phyloP scores from a whole-genome alignment of 805 yeast species.

The Pichia membranifaciens region DNA sequence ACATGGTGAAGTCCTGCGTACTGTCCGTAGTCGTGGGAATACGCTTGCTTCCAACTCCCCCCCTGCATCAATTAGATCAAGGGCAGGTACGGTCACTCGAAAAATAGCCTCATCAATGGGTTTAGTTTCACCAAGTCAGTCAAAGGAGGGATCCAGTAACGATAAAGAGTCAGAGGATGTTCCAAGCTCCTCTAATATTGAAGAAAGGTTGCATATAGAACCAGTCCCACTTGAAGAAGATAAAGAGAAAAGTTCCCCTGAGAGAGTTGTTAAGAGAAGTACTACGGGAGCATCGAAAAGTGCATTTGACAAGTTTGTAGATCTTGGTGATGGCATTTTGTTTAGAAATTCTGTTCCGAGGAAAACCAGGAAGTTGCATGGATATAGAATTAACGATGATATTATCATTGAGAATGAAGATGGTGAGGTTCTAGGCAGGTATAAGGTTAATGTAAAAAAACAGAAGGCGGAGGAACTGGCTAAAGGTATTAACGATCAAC shows the following conservation, averaged over 20 bases:
- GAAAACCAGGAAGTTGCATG: conserved; percentile 39
- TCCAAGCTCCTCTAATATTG: conserved; percentile 9
- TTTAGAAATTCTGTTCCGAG: conserved; percentile 8
- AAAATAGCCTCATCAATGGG: conserved; percentile 13
- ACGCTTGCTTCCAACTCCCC: conserved; percentile 3
- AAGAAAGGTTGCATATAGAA: background rate
- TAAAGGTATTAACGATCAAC: conserved; percentile 6
- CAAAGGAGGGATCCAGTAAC: background rate
- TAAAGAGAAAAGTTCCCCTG: background rate
- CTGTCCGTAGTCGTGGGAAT: conserved; percentile 32
- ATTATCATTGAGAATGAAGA: conserved; percentile 84
- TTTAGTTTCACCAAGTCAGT: background rate
- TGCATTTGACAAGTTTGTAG: conserved; percentile 9
- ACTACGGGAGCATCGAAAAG: conserved; percentile 1
- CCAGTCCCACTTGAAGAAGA: background rate
- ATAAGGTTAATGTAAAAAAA: conserved; percentile 53
- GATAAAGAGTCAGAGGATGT: background rate
- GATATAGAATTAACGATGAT: conserved; percentile 73
- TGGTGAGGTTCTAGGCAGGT: conserved; percentile 85
- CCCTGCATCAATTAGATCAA: conserved; percentile 1
- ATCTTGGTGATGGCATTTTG: conserved; percentile 7
- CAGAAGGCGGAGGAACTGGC: conserved; percentile 8
- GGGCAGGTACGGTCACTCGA: conserved; percentile 10
- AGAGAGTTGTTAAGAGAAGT: background rate
- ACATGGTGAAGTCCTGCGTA: conserved; percentile 72